These are phyloP conservation scores for Blumeriella jaapii DNA, from an alignment of 2,329 filamentous ascomycete genomes.

Conservation along the genomic window DNA sequence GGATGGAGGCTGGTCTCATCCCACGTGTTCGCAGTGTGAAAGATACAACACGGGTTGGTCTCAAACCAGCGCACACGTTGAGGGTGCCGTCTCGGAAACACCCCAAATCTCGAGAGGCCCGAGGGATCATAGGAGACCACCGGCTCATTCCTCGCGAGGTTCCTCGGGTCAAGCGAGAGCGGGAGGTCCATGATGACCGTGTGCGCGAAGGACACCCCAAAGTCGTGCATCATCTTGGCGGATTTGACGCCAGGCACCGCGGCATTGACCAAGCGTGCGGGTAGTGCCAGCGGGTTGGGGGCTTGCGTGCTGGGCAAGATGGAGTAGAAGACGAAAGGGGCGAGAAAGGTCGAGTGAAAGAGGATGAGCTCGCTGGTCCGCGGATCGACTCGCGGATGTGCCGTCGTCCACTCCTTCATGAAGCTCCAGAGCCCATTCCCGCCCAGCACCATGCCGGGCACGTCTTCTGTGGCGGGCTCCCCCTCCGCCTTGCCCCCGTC, in stretches of 20 bases:
- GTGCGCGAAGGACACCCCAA: constrained; percentile 51
- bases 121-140: constrained; percentile 48
- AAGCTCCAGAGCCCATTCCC: constrained; percentile 44
- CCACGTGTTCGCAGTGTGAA: constrained; percentile 64
- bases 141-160: constrained; percentile 43
- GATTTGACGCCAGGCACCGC: constrained; percentile 49
- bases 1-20: constrained; percentile 33
- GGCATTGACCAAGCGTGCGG: constrained; percentile 34
- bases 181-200: constrained; percentile 62
- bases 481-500: constrained; percentile 47
- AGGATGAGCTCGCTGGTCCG: constrained; percentile 52
- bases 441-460: constrained; percentile 41
- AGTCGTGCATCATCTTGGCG: constrained; percentile 68
- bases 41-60: constrained; percentile 56
- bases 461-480: constrained; percentile 24
- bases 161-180: constrained; percentile 51
- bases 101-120: constrained; percentile 49
- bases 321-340: constrained; percentile 58
- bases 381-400: constrained; percentile 56
- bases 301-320: constrained; percentile 33
- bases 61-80: constrained; percentile 52
- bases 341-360: constrained; percentile 54
- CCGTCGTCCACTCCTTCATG: constrained; percentile 61
- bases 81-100: constrained; percentile 53
- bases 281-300: constrained; percentile 21